Base-by-base conservation (phyloP, 192 early-diverging fungal genomes). In the Coemansia javaensis region DNA sequence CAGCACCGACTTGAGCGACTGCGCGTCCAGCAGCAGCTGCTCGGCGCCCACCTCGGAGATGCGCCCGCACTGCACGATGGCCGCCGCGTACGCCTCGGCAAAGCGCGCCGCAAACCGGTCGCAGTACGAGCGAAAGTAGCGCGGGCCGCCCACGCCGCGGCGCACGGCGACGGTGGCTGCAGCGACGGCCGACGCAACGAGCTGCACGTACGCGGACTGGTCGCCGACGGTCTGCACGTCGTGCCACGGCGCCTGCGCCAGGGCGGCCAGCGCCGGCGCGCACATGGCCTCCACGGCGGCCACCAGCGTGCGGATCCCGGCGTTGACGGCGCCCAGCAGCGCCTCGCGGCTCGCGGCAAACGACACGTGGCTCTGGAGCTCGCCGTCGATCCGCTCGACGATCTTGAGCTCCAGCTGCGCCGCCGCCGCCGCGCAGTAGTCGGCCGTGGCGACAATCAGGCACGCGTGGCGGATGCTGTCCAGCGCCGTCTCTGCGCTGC, bases 41-140 rank as follows among this genome's bases (percentile, higher is more conserved):
- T 99, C 96, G 5, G 94, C 94, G 18, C 94, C 96, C 35, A 93
- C 83, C 74, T 95, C 93, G 1, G 89, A 90, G 7, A 97, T 87
- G 3, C 84, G 85, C 41, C 80, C 80, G 61, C 90, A 94, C 15
- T 74, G 66, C 18, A 76, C 81, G 25, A 99, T 81, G 37, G 82
- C 88, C 2, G 61, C 73, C 31, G 83, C 56, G 54, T 86, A 90
- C 31, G 80, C 79, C 1, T 70, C 75, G 3, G 90, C 59, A 53
- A 95, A 83, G 0, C 88, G 65, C 83, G 94, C 89, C 2, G 87
- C 86, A 50, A 96, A 84, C 61, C 90, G 89, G 75, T 99, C 96
- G 64, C 87, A 90, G 59, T 92, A 97, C 5, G 86, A 85, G 46
- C 88, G 66, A 32, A 89, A 88, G 58, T 91, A 95, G 35, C 89